A percentile compares a stretch with the other conserved stretches of the same genome.
Conservation (phyloP, 2,329 filamentous ascomycete genomes). For the Cercospora sesami region DNA sequence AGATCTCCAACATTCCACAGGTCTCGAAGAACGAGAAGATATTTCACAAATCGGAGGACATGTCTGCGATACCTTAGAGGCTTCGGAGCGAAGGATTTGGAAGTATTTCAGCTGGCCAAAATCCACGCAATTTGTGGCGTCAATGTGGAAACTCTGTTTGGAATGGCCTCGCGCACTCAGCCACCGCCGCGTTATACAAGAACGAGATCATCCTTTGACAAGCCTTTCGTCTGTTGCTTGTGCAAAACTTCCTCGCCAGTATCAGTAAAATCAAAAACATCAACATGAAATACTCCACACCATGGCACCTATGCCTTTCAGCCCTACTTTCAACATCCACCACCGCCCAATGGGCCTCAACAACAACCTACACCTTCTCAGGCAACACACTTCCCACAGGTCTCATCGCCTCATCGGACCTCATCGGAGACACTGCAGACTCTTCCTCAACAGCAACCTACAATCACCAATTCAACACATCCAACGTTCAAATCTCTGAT, state of each 20-base stretch:
- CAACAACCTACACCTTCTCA: slow-evolving; percentile 15
- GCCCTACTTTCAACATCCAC: not conserved
- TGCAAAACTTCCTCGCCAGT: not conserved
- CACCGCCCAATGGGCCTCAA: slow-evolving; percentile 11
- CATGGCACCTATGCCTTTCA: not conserved
- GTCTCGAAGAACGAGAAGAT: not conserved
- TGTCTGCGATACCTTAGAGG: not conserved
- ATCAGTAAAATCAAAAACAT: not conserved
- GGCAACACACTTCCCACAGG: slow-evolving; percentile 13
- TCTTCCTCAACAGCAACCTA: not conserved
- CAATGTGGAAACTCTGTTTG: not conserved
- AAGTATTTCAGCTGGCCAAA: not conserved
- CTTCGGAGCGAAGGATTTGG: not conserved
- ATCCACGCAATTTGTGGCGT: not conserved
- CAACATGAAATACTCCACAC: not conserved
- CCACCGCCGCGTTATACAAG: not conserved
- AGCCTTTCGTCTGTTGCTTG: not conserved
- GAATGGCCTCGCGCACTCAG: not conserved
- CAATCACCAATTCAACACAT: slow-evolving; percentile 13
- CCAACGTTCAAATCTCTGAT: slow-evolving; percentile 18
- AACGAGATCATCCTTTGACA: not conserved
- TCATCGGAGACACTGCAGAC: not conserved
- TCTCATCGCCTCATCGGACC: slow-evolving; percentile 3
- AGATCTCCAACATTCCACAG: not conserved
- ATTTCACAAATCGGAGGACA: too few relatives aligned